A percentile compares a stretch with the other conserved stretches of the same genome.
Evolutionary conservation across 2,329 filamentous ascomycete genomes (phyloP).

Genomic region (Talaromyces marneffei): DNA sequence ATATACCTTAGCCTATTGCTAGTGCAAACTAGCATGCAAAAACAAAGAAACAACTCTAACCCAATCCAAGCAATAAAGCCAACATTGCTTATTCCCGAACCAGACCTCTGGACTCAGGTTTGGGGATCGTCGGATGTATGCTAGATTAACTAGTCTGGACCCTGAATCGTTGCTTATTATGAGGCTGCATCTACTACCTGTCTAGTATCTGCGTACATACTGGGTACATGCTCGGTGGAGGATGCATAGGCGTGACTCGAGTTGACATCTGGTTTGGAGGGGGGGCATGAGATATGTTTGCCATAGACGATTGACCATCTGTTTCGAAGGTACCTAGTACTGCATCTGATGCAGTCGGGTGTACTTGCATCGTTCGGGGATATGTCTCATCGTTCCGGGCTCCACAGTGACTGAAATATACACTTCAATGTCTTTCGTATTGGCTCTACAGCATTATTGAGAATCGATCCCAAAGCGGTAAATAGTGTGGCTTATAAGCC

Average conservation of each 20-base stretch:
- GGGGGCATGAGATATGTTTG: no score
- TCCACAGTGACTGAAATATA: background rate
- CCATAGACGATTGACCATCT: no score
- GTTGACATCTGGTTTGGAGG: no score
- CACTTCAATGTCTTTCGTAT: background rate
- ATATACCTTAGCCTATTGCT: background rate
- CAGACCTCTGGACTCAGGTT: background rate
- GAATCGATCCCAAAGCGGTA: background rate
- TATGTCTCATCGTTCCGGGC: background rate
- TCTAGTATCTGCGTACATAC: background rate
- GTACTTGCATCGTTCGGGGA: background rate
- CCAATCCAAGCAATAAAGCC: background rate
- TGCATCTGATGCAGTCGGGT: no score
- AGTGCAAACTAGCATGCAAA: background rate
- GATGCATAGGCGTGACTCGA: background rate
- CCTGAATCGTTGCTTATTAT: background rate
- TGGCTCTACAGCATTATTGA: background rate
- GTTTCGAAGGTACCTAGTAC: no score
- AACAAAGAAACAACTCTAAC: background rate
- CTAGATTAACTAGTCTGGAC: background rate
- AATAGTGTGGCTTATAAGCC: no score
- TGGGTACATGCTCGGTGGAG: background rate
- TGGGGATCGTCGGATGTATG: background rate
- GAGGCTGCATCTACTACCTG: background rate
- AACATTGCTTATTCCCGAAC: constrained; percentile 10